These are phyloP conservation scores for Auriscalpium microsporum DNA, from an alignment of 768 basidiomycete species.

Conservation along the genomic window DNA sequence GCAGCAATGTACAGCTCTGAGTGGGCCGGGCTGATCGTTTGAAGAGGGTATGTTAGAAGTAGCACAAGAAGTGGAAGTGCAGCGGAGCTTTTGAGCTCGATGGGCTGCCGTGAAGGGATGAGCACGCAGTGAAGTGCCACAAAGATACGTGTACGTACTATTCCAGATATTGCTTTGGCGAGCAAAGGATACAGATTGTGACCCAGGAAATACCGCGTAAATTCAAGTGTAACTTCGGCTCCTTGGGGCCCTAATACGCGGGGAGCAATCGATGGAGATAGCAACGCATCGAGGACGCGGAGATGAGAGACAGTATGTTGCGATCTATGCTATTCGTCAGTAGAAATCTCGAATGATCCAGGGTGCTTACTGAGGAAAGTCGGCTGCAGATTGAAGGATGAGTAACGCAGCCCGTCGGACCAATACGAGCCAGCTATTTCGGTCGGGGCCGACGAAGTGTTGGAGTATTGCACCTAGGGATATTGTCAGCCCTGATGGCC, in stretches of 20 bases:
- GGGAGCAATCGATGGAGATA: conserved; percentile 21
- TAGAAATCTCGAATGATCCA: not conserved
- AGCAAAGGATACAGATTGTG: conserved; percentile 40
- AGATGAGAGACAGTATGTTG: conserved; percentile 38
- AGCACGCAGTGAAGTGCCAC: not conserved
- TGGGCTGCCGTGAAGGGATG: conserved; percentile 32
- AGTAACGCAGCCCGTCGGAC: conserved; percentile 40
- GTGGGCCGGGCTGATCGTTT: not conserved
- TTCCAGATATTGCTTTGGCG: conserved; percentile 31
- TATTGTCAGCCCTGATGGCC: not conserved
- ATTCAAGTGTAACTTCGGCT: conserved; percentile 21
- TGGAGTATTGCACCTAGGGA: conserved; percentile 32
- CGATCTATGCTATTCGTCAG: conserved; percentile 31
- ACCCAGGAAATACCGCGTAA: conserved; percentile 38
- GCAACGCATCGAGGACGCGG: conserved; percentile 38
- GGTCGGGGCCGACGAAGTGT: conserved; percentile 29
- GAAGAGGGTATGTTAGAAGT: conserved; percentile 64
- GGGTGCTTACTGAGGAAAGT: conserved; percentile 38
- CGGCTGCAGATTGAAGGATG: conserved; percentile 45
- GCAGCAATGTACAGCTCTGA: conserved; percentile 6
- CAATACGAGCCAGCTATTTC: conserved; percentile 53
- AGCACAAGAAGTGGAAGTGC: conserved; percentile 40
- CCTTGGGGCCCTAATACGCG: conserved; percentile 23
- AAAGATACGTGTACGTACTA: conserved; percentile 34
- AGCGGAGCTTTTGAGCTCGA: conserved; percentile 48